Conservation (phyloP, 768 basidiomycete species). For the Mycena capillaripes region DNA sequence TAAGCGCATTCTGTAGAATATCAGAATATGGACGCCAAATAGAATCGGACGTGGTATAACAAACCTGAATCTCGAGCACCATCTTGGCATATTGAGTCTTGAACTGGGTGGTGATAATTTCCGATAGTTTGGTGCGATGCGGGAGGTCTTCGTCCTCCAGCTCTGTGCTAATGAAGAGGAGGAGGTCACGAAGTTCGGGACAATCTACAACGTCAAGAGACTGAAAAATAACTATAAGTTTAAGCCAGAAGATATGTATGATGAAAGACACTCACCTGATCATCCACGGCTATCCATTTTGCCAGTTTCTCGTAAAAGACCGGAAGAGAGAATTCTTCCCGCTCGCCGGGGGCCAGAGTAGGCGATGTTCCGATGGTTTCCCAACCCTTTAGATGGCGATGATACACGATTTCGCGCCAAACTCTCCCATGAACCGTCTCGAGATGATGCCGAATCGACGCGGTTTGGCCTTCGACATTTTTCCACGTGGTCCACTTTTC, state of each 20-base stretch:
- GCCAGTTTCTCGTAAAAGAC: slow-evolving; percentile 6
- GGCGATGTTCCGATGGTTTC: not conserved
- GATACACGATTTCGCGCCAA: slow-evolving; percentile 1
- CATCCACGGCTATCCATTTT: slow-evolving; percentile 10
- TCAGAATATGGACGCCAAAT: no score
- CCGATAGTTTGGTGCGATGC: slow-evolving; percentile 3
- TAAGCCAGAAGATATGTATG: not conserved
- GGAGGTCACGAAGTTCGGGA: not conserved
- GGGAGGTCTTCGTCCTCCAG: slow-evolving; percentile 17
- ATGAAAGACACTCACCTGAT: slow-evolving; percentile 6
- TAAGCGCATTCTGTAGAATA: not conserved
- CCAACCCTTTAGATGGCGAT: not conserved
- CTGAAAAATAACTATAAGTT: not conserved
- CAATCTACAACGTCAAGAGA: slow-evolving; percentile 6
- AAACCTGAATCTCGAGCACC: slow-evolving; percentile 1
- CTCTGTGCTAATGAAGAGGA: slow-evolving; percentile 6
- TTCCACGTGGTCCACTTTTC: not conserved
- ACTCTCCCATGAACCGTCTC: not conserved
- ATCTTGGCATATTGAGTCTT: not conserved
- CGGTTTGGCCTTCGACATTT: not conserved
- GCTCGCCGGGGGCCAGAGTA: not conserved
- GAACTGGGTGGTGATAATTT: not conserved
- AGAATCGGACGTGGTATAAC: no score
- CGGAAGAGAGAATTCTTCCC: slow-evolving; percentile 10
- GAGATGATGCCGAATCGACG: not conserved